Conservation (phyloP, 805 yeast genomes). For the Wickerhamiella allomyrinae region DNA sequence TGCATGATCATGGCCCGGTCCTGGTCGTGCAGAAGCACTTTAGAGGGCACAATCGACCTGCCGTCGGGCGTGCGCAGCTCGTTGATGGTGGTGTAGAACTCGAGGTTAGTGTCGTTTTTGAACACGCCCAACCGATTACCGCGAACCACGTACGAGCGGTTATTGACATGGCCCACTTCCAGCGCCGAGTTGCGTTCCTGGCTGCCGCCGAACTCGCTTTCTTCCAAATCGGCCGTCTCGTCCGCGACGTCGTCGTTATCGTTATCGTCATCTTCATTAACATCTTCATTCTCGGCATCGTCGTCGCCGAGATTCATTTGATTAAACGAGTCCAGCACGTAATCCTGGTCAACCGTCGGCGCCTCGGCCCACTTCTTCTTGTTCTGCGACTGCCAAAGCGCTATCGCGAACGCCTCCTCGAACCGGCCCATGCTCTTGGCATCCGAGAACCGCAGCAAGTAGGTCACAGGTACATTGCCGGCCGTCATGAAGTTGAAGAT, state of each 20-base stretch:
- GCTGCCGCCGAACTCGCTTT: slow-evolving; percentile 2
- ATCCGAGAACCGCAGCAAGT: slow-evolving; percentile 42
- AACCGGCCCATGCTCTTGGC: slow-evolving; percentile 33
- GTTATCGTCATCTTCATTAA: slow-evolving; percentile 23
- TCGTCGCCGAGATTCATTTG: slow-evolving; percentile 12
- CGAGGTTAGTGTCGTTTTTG: slow-evolving; percentile 39
- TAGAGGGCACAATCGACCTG: slow-evolving; percentile 37
- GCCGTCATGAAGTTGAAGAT: slow-evolving; percentile 44
- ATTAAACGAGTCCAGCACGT: slow-evolving; percentile 40
- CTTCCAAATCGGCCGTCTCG: slow-evolving; percentile 17
- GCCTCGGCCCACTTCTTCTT: slow-evolving; percentile 34
- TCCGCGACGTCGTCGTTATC: slow-evolving; percentile 25
- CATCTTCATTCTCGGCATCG: slow-evolving; percentile 23
- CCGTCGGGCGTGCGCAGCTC: slow-evolving; percentile 41
- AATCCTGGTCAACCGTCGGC: slow-evolving; percentile 36
- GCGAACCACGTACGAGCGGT: slow-evolving; percentile 65
- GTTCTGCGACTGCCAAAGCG: slow-evolving; percentile 50
- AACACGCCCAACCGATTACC: slow-evolving; percentile 74
- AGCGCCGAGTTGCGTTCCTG: slow-evolving; percentile 44
- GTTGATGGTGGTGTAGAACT: slow-evolving; percentile 54
- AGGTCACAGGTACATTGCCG: slow-evolving; percentile 36
- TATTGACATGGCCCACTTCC: slow-evolving; percentile 55
- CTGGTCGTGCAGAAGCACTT: slow-evolving; percentile 62
- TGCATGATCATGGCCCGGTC: slow-evolving; percentile 59
- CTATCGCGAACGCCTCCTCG: slow-evolving; percentile 36